Base-by-base conservation (phyloP, 805 yeast species). In the Saccharomycopsis capsularis region DNA sequence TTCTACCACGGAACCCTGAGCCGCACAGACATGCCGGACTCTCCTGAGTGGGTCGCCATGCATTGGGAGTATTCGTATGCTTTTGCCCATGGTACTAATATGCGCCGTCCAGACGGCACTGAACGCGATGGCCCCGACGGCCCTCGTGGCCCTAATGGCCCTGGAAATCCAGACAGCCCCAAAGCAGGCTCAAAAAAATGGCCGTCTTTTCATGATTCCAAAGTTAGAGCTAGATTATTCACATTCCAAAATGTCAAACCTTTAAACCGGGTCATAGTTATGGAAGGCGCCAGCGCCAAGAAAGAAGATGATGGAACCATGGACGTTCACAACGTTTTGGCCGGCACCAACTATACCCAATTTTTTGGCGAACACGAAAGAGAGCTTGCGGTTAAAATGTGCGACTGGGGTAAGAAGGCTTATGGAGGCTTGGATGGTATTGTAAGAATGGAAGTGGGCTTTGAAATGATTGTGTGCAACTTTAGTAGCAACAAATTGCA, bases 251-350 rank as follows among this genome's bases (percentile, higher is more conserved):
- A 71, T 7, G 63, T 61, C 2, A 66, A 64, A 51, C 79, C 82
- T 3, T 59, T 80, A 45, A 68, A 68, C 53, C 73, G 68, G 54
- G 57, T 80, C 27, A 64, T 81, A 3, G 69, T 71, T 44, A 59
- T 81, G n/a, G 85, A 80, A 53, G 86, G 86, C 4, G 83, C 85
- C 0, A 78, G 83, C 25, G 86, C 84, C n/a, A 78, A 84, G 0
- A 80, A 79, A 59, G 63, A 71, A 0, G 36, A 47, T 1, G 68
- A 77, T 1, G 85, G 85, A 3, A 80, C 76, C 57, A 78, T 78
- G 84, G 86, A 81, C 57, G 70, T 78, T 1, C 81, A 77, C 55
- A 61, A 61, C 41, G 48, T 76, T 43, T 56, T 73, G 2, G 65
- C 79, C 19, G 59, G 69, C 55, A 42, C 53, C 38, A 63, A 63